These are phyloP conservation scores for Pseudisothecium myosuroides DNA, from an alignment of 225 moss, liverwort and hornwort genomes.

Conservation along the genomic window DNA sequence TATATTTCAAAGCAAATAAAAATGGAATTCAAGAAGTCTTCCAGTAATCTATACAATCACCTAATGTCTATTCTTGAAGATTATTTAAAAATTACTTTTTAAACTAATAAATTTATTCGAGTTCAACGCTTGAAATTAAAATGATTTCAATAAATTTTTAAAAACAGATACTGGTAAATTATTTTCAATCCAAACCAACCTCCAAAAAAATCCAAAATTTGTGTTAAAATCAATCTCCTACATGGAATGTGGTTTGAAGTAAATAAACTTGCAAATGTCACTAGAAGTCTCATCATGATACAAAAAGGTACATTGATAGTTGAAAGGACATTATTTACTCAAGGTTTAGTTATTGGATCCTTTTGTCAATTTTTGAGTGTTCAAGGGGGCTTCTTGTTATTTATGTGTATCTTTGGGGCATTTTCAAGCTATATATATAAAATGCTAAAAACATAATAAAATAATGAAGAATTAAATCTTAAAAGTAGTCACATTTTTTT, in stretches of 20 bases:
- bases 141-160: not conserved
- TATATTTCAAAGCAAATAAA: not conserved
- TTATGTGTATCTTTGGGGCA: not conserved
- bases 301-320: not conserved
- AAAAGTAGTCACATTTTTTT: not conserved
- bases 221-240: not conserved
- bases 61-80: not conserved
- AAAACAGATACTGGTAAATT: no score
- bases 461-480: not conserved
- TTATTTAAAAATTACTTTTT: not conserved
- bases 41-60: not conserved
- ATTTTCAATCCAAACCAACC: not conserved
- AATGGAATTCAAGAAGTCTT: not conserved
- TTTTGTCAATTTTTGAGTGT: not conserved
- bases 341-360: not conserved
- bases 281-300: not conserved
- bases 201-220: not conserved
- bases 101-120: not conserved
- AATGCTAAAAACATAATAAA: not conserved
- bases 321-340: not conserved
- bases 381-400: not conserved
- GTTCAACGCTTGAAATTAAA: no score
- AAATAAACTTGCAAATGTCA: not conserved
- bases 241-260: not conserved
- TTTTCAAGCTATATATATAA: fast-evolving